Percentiles rank a stretch among this genome's conserved stretches.
phyloP scores from a whole-genome alignment of 441 rosid species.

The Manihot esculenta region DNA sequence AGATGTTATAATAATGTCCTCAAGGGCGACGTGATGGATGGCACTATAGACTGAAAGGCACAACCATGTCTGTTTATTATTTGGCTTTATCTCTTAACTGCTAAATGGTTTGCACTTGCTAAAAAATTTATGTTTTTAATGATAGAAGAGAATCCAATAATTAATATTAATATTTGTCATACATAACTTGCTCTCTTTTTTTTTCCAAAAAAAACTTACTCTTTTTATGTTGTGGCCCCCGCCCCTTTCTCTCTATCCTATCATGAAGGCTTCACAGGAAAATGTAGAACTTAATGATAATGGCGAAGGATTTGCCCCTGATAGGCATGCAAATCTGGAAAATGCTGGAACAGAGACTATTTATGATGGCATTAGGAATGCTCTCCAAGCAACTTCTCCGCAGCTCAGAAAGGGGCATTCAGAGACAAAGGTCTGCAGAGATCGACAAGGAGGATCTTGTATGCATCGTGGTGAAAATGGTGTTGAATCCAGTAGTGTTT shows the following conservation, averaged over 20 bases:
- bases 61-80: neutral
- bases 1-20: neutral
- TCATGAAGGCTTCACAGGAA: conserved; percentile 38
- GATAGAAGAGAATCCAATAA: too few relatives aligned
- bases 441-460: conserved; percentile 19
- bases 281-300: conserved; percentile 35
- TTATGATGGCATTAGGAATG: conserved; percentile 14
- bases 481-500: conserved; percentile 15
- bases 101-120: neutral
- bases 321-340: conserved; percentile 21
- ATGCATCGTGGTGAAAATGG: conserved; percentile 26
- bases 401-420: conserved; percentile 22
- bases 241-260: too few relatives aligned
- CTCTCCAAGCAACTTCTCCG: conserved; percentile 16
- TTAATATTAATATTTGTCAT: too few relatives aligned
- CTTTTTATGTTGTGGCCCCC: too few relatives aligned
- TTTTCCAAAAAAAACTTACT: too few relatives aligned
- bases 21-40: neutral
- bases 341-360: conserved; percentile 17
- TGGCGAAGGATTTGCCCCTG: conserved; percentile 23
- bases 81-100: neutral
- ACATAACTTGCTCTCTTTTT: neutral
- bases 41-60: neutral
- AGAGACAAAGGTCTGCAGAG: conserved; percentile 15
- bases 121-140: neutral